Evolutionary conservation across 202 grass and related monocot genomes (phyloP).

Genomic region (Cymbopogon flexuosus): DNA sequence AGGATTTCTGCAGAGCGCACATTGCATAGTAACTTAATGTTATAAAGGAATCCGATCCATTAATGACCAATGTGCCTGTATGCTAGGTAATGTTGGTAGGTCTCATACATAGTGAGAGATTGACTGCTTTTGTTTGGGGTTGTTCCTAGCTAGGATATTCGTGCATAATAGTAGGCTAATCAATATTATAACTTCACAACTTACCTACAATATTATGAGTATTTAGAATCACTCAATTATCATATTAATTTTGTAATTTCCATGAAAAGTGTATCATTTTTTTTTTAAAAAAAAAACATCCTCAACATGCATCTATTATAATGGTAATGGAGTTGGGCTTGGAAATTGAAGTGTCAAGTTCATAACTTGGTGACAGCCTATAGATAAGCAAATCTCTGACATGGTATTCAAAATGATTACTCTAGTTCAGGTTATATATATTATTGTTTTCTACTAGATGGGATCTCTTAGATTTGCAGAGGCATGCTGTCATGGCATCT

Average conservation of each 20-base stretch:
- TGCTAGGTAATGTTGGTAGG: conserved; percentile 5
- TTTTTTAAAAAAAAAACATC: not conserved
- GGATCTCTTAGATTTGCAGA: conserved; percentile 52
- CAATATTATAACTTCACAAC: not conserved
- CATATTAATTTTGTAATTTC: not conserved
- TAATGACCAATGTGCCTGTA: conserved; percentile 14
- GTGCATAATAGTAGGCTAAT: not conserved
- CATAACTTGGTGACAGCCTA: conserved; percentile 24
- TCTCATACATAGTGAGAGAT: not conserved
- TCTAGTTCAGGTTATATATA: not conserved
- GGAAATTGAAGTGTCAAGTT: conserved; percentile 21
- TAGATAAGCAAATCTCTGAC: conserved; percentile 5
- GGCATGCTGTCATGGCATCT: conserved; percentile 18
- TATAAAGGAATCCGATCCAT: conserved; percentile 18
- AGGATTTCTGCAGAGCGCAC: not conserved
- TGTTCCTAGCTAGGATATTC: not conserved
- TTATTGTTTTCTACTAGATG: conserved; percentile 32
- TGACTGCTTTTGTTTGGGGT: not conserved
- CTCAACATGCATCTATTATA: not conserved
- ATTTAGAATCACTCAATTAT: not conserved
- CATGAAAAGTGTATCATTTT: not conserved
- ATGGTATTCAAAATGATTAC: conserved; percentile 4
- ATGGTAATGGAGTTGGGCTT: not conserved
- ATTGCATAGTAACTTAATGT: not conserved
- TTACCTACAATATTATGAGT: not conserved